Base-by-base conservation (phyloP, 2,329 filamentous ascomycete species). In the Ophiostoma pallidulum region DNA sequence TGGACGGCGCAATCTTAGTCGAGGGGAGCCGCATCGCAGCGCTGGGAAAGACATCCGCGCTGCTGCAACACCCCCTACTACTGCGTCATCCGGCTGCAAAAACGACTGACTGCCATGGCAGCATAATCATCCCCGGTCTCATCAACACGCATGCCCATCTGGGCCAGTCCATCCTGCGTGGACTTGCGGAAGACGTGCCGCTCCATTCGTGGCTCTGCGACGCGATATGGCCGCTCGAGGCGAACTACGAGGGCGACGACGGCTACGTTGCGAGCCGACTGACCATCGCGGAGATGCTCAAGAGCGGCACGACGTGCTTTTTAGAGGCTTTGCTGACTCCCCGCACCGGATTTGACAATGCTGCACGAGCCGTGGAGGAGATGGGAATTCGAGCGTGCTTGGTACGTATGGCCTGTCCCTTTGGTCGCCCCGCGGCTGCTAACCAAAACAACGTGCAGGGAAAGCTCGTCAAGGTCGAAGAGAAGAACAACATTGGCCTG, bases 131-230 rank as follows among this genome's bases (percentile, higher is more conserved):
- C 40, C 72, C 71, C 0, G 71, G 71, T 1, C 60, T 75, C 10
- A 64, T 75, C 51, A 72, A 70, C 24, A 72, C 70, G 2, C 72
- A 75, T 51, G 68, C 70, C 48, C 71, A 75, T 50, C 66, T 69
- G 1, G 69, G 67, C 1, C 71, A 75, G 54, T 69, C 68, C 5
- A 61, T 75, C 3, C 62, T 75, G 1, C 63, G 71, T 39, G 71
- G 71, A 9, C 60, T 66, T 7, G 72, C 70, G 0, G 72, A 75
- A 51, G 69, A 74, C 49, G 58, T 75, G 7, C 66, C 68, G 38
- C 62, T 75, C 6, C 69, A 73, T 16, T 65, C 65, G 0, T 75
- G 71, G 72, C 64, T 74, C 4, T 74, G 71, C 52, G 70, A 74
- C 52, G 60, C 65, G 2, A 72, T 74, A 36, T 74, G 71, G 71